These are phyloP conservation scores for Gardenia jasminoides DNA, from an alignment of 257 asterid species.

Conservation along the genomic window DNA sequence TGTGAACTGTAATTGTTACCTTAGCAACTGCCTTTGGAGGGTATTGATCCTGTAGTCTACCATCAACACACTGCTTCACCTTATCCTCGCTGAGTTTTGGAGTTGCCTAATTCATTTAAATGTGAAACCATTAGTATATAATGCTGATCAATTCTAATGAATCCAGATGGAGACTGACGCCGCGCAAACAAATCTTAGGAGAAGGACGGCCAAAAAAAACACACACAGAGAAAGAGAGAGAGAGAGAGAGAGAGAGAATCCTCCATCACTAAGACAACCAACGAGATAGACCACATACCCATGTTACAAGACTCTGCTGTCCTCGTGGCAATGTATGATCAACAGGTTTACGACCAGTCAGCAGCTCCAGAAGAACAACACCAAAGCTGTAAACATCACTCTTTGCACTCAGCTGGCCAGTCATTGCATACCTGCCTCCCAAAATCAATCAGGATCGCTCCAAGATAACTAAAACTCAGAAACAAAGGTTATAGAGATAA, in stretches of 20 bases:
- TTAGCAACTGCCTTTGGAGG: conserved; percentile 84
- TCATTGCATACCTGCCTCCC: conserved; percentile 70
- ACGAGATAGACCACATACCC: conserved; percentile 42
- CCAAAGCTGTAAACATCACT: conserved; percentile 81
- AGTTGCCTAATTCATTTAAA: conserved; percentile 53
- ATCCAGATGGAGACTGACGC: not conserved
- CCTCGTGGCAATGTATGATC: conserved; percentile 77
- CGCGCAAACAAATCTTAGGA: not conserved
- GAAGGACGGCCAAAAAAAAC: not conserved
- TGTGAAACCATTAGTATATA: not conserved
- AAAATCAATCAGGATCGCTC: conserved; percentile 13
- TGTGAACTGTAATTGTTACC: conserved; percentile 29
- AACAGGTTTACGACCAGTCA: conserved; percentile 79
- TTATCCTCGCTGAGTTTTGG: conserved; percentile 76
- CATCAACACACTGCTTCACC: conserved; percentile 69
- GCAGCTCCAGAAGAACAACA: conserved; percentile 74
- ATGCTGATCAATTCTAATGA: not conserved
- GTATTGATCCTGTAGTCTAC: conserved; percentile 51
- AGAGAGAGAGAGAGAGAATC: not conserved
- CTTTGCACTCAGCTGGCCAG: conserved; percentile 75
- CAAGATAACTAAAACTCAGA: not conserved
- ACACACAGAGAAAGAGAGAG: no score
- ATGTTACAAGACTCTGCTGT: conserved; percentile 80
- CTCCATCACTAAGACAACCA: not conserved
- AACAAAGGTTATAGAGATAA: not conserved